Base-by-base conservation (phyloP, 1,139 yeast species). In the Zygoascus hellenicus region DNA sequence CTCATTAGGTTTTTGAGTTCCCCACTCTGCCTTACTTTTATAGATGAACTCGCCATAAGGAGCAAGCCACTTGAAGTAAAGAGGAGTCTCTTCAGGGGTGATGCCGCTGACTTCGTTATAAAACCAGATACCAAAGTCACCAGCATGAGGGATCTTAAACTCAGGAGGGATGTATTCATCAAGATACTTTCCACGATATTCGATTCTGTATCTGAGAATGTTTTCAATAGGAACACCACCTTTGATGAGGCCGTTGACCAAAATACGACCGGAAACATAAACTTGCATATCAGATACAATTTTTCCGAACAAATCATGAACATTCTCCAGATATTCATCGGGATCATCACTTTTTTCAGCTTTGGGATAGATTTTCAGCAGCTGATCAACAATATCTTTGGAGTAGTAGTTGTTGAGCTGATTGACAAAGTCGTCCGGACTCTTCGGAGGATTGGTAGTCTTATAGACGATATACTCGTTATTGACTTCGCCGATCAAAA, bases 391-490 rank as follows among this genome's bases (percentile, higher is more conserved):
- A 11, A 65, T 63, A 4, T 54, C 52, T 16, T 48, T 52, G 13
- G 72, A 70, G 48, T 70, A 70, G 46, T 68, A 68, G 48, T 69
- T 69, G 46, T 60, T 61, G 38, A 70, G 53, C 51, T 68, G 67
- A 11, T 82, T 82, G 43, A 72, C 64, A 36, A 85, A 65, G 57
- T 84, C 71, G 57, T 83, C 92, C 44, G 76, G 78, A 53, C 80
- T 83, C 26, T 68, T 62, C 9, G 81, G 81, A 19, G 75, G 71
- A 0, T 70, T 66, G 16, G 67, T 54, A 13, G 57, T 52, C 2
- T 70, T 63, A 46, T 70, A 70, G 32, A 60, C 53, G 6, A 54
- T 53, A 9, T 58, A 61, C 47, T 70, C 75, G 45, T 70, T 69
- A 38, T 58, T 61, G 6, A 69, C 74, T 48, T 70, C 75, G 13